Evolutionary conservation across 345 rosid genomes (phyloP), one percentile per base, ranked within the genome.

Genomic region (Ailanthus altissimus): DNA sequence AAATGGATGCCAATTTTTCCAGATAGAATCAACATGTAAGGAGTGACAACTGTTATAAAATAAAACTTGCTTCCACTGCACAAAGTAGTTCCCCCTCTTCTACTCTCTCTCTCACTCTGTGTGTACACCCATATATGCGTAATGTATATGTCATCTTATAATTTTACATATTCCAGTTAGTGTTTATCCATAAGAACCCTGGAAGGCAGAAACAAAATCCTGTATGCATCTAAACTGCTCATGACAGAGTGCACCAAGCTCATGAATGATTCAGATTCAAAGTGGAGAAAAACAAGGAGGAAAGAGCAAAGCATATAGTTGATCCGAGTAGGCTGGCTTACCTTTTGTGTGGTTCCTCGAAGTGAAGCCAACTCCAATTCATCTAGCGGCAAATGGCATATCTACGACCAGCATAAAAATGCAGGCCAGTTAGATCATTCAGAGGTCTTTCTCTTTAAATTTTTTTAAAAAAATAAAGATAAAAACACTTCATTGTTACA

Each of bases 291-390:
- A 71, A 18, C 13, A 54, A 13, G 40, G 6, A 49, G 5, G n/a
- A 45, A 40, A 13, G 6, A 36, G 56, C 18, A 74, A 5, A 68
- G 13, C 56, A 49, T 53, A 28, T 20, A 28, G 15, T 40, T n/a
- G 11, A 57, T 36, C 47, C 43, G 66, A 70, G 28, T 49, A 79
- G 53, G 38, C 13, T 56, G 54, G 28, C 88, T 81, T 90, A 93
- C 99, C 88, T 87, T 88, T 78, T 93, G 99, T 83, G 93, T 75
- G 70, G 93, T 89, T 78, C 99, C 98, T 21, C 98, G 82, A 23
- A 95, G 93, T 61, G 99, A 95, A 84, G 97, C 98, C 88, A 95
- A 85, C 86, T 95, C 98, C 88, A 95, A 79, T 78, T 95, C 99
- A 87, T 95, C 99, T 45, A 95, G 92, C 20, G 99, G 99, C 81